Evolutionary conservation across 78 protist genomes (phyloP).

Genomic region (Anaeramoeba flamelloides): DNA sequence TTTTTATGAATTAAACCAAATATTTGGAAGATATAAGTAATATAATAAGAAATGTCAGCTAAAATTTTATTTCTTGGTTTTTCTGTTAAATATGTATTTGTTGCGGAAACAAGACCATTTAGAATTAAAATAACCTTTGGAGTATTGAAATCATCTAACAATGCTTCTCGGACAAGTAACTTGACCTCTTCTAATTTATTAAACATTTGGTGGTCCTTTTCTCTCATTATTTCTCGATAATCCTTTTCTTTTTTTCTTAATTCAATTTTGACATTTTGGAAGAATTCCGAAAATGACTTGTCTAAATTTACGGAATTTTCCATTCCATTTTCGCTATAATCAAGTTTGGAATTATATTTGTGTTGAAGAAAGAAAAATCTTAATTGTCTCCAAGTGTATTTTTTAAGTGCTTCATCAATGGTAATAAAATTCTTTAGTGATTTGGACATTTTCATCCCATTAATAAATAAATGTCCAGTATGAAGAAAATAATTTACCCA

Average conservation of each 20-base stretch:
- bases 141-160: background rate
- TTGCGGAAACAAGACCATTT: background rate
- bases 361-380: constrained; percentile 72
- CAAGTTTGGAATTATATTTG: constrained; percentile 34
- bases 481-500: constrained; percentile 91
- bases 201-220: background rate
- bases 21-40: background rate
- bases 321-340: constrained; percentile 54
- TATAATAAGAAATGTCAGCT: background rate
- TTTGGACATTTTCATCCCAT: constrained; percentile 90
- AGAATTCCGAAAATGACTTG: constrained; percentile 55
- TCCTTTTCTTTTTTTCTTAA: constrained; percentile 14
- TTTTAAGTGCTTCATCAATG: constrained; percentile 52
- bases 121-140: background rate
- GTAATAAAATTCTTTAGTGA: constrained; percentile 92
- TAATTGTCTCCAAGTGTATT: constrained; percentile 67
- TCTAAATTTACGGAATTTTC: constrained; percentile 40
- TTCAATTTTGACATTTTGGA: constrained; percentile 44
- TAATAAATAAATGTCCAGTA: constrained; percentile 69
- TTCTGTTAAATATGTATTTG: background rate
- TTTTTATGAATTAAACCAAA: background rate
- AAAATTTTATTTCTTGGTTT: background rate
- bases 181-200: background rate
- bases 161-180: background rate
- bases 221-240: background rate